A percentile compares a stretch with the other conserved stretches of the same genome.
phyloP scores from a whole-genome alignment of 331 rosid genomes.

The Telfairia occidentalis region DNA sequence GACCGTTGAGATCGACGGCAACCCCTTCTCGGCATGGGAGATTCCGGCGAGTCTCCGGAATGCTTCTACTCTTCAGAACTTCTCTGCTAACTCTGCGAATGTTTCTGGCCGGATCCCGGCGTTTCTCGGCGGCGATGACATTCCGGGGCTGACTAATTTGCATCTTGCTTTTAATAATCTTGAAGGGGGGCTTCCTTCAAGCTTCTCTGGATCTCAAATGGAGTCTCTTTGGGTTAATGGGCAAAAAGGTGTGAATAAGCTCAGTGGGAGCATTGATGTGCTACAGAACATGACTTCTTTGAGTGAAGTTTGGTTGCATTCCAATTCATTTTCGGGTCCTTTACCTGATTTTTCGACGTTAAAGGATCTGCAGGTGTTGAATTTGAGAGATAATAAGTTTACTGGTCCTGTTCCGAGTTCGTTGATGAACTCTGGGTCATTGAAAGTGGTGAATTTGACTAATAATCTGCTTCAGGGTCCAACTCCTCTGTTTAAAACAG shows the following conservation, averaged over 20 bases:
- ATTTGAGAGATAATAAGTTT: constrained; percentile 42
- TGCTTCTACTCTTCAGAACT: constrained; percentile 42
- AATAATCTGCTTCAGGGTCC: constrained; percentile 50
- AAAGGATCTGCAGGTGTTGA: constrained; percentile 28
- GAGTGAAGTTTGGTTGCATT: constrained; percentile 49
- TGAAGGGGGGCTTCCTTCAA: constrained; percentile 35
- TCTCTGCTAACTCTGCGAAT: constrained; percentile 48
- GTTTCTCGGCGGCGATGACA: constrained; percentile 23
- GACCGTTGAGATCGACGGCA: constrained; percentile 32
- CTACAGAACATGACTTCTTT: constrained; percentile 43
- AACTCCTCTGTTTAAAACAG: constrained; percentile 32
- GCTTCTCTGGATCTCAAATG: constrained; percentile 28
- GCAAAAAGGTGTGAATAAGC: constrained; percentile 28
- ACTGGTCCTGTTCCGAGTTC: constrained; percentile 46
- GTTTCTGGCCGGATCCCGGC: constrained; percentile 37
- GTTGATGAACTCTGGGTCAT: constrained; percentile 24
- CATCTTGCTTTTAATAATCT: constrained; percentile 42
- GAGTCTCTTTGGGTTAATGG: constrained; percentile 54
- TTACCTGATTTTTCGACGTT: constrained; percentile 41
- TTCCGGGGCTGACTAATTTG: constrained; percentile 31
- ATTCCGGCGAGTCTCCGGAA: constrained; percentile 27
- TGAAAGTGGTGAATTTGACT: constrained; percentile 44
- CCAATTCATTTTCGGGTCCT: constrained; percentile 37
- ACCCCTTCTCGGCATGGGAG: constrained; percentile 44
- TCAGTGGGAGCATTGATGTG: constrained; percentile 31